Percentiles rank a stretch among this genome's conserved stretches.
These are phyloP conservation scores for Phalaenopsis equestris DNA, from an alignment of 106 monocot genomes.

Conservation along the genomic window DNA sequence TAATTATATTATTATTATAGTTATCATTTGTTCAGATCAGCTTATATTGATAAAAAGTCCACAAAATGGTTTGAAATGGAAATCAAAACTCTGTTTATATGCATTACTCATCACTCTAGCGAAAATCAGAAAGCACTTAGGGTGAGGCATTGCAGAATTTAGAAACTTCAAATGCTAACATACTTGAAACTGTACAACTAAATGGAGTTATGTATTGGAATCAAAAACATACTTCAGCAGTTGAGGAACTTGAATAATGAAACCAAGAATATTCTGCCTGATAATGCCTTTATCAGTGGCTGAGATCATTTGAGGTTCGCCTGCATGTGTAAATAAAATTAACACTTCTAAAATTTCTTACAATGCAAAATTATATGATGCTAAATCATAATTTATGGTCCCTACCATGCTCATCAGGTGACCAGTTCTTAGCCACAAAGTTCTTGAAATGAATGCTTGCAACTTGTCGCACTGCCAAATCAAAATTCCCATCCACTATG, in stretches of 20 bases:
- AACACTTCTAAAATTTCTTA: not conserved
- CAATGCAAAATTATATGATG: not conserved
- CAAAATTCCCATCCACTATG: slow-evolving; percentile 56
- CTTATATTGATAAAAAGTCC: too few relatives aligned
- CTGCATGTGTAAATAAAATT: slow-evolving; percentile 23
- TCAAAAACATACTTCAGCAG: slow-evolving; percentile 53
- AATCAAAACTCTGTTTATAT: too few relatives aligned
- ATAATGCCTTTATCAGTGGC: slow-evolving; percentile 58
- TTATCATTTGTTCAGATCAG: too few relatives aligned
- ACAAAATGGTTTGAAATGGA: too few relatives aligned
- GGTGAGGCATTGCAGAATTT: not conserved
- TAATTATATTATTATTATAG: too few relatives aligned
- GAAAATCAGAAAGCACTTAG: not conserved
- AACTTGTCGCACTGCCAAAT: slow-evolving; percentile 79
- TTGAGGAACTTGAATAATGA: slow-evolving; percentile 72
- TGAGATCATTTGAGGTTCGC: slow-evolving; percentile 50
- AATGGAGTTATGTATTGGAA: not conserved
- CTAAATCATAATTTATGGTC: not conserved
- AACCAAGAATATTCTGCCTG: slow-evolving; percentile 72
- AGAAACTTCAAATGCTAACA: not conserved
- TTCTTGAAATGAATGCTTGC: slow-evolving; percentile 99
- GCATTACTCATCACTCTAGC: not conserved
- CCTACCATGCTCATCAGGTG: slow-evolving; percentile 60
- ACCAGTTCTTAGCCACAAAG: slow-evolving; percentile 93
- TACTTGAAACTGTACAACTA: not conserved